Conservation (phyloP, 2,329 filamentous ascomycete species). For the Sporothrix pseudoabietina region DNA sequence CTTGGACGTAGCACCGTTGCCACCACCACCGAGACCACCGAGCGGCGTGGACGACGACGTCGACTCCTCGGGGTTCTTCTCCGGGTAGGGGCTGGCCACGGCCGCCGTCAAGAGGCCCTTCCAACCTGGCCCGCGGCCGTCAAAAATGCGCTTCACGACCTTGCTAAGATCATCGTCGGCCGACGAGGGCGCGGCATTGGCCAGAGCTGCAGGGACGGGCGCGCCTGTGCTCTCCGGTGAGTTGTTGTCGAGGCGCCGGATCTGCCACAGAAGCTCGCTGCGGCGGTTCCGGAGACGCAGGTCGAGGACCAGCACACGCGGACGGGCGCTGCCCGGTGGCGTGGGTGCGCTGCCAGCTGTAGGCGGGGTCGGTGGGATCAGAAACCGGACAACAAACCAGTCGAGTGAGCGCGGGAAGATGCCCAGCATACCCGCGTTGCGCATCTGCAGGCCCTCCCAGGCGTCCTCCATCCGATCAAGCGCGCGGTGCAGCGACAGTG, state of each 20-base stretch:
- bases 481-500: slow-evolving; percentile 65
- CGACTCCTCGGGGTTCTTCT: background rate
- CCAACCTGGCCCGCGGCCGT: slow-evolving; percentile 50
- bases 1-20: slow-evolving; percentile 18
- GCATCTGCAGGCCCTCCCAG: slow-evolving; percentile 50
- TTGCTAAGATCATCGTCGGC: slow-evolving; percentile 44
- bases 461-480: slow-evolving; percentile 62
- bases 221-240: slow-evolving; percentile 7
- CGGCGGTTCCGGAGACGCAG: slow-evolving; percentile 54
- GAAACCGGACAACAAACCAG: slow-evolving; percentile 60
- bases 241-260: slow-evolving; percentile 45
- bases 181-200: background rate
- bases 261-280: slow-evolving; percentile 55
- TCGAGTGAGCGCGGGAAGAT: slow-evolving; percentile 59
- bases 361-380: slow-evolving; percentile 39
- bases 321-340: slow-evolving; percentile 30
- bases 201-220: background rate
- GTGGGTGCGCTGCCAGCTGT: slow-evolving; percentile 31
- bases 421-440: slow-evolving; percentile 52
- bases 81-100: slow-evolving; percentile 44
- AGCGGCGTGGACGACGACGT: background rate
- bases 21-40: background rate
- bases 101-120: slow-evolving; percentile 52
- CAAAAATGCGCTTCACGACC: slow-evolving; percentile 51
- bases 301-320: slow-evolving; percentile 52